These are phyloP conservation scores for Trametes polyzona DNA, from an alignment of 1,284 basidiomycete species.

Conservation along the genomic window DNA sequence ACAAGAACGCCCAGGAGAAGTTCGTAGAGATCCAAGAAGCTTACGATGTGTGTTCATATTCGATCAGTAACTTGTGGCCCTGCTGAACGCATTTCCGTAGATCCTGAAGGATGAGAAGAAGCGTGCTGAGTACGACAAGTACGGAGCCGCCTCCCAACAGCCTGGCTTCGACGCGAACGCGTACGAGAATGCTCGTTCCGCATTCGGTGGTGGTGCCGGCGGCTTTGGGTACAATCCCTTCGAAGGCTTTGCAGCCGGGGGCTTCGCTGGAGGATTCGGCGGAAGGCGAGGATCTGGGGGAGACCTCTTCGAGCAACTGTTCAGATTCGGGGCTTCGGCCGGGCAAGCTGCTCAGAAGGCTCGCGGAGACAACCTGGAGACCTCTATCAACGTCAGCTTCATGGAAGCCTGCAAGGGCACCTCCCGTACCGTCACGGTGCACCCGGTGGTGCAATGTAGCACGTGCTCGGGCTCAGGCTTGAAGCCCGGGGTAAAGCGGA, in stretches of 20 bases:
- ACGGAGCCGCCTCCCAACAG: constrained; percentile 92
- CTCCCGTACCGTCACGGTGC: constrained; percentile 77
- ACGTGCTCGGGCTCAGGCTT: constrained; percentile 89
- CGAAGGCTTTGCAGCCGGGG: constrained; percentile 68
- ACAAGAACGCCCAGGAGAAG: constrained; percentile 88
- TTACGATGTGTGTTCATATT: constrained; percentile 78
- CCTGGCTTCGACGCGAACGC: constrained; percentile 92
- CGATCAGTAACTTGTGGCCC: constrained; percentile 7
- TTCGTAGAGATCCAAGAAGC: constrained; percentile 98
- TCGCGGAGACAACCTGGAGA: constrained; percentile 88
- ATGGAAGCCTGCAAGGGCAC: constrained; percentile 94
- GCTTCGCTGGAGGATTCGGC: constrained; percentile 62
- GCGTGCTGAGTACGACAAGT: constrained; percentile 91
- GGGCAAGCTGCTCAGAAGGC: constrained; percentile 52
- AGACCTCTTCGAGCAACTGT: constrained; percentile 92
- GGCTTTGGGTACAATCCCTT: constrained; percentile 73
- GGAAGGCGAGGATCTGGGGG: constrained; percentile 49
- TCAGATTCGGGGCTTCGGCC: constrained; percentile 60
- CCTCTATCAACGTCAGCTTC: constrained; percentile 80
- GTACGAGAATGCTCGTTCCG: constrained; percentile 52
- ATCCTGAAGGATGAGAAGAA: constrained; percentile 94
- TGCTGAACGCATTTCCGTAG: constrained; percentile 45
- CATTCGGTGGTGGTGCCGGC: constrained; percentile 49
- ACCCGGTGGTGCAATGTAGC: constrained; percentile 83
- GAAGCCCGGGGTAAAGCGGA: constrained; percentile 85